Evolutionary conservation across 2,329 filamentous ascomycete genomes (phyloP).

Genomic region (Sphaerostilbella broomeana): DNA sequence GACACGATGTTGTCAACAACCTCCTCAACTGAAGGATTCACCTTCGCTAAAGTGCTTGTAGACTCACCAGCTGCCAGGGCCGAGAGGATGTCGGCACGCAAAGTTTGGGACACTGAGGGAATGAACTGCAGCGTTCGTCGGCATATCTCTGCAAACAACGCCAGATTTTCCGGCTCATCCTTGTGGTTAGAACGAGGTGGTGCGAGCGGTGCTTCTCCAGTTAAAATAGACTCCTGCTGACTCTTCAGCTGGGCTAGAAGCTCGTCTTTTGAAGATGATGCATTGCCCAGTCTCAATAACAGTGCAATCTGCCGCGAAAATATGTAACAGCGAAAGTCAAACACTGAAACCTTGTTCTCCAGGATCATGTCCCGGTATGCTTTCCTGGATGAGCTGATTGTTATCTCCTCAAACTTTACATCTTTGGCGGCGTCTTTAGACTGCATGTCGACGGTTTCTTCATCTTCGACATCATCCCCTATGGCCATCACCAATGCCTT

Average conservation of each 20-base stretch:
- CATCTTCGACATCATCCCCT: conserved; percentile 27
- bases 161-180: conserved; percentile 65
- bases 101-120: conserved; percentile 67
- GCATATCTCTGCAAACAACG: conserved; percentile 80
- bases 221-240: conserved; percentile 52
- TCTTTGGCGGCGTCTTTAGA: conserved; percentile 34
- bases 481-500: conserved; percentile 38
- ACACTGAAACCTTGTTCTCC: conserved; percentile 89
- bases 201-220: conserved; percentile 49
- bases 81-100: conserved; percentile 70
- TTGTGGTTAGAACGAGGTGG: conserved; percentile 39
- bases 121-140: conserved; percentile 78
- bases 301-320: conserved; percentile 84
- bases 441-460: conserved; percentile 46
- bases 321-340: conserved; percentile 91
- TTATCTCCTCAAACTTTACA: conserved; percentile 45
- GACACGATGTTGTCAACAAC: conserved; percentile 67
- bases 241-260: conserved; percentile 55
- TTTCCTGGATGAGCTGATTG: conserved; percentile 61
- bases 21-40: conserved; percentile 37
- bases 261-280: conserved; percentile 55
- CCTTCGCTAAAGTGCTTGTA: conserved; percentile 19
- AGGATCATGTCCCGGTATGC: conserved; percentile 88
- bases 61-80: conserved; percentile 44
- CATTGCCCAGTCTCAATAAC: conserved; percentile 75